Percentiles rank a stretch among this genome's conserved stretches.
Conservation (phyloP, 176 grass and related monocot genomes). For the Pontederia crassipes region DNA sequence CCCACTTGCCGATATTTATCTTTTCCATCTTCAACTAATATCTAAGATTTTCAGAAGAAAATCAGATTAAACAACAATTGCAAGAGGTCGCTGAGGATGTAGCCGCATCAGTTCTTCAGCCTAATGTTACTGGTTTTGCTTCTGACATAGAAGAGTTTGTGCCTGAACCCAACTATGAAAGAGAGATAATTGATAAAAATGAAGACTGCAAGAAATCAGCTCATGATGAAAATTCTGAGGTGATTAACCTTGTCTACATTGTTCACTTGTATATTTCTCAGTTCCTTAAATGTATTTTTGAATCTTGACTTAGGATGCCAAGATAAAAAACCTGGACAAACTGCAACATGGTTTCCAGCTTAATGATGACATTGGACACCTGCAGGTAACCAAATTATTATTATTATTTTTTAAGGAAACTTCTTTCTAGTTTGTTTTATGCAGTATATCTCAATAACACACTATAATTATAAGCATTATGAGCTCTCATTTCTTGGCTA, state of each 20-base stretch:
- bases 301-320: conserved; percentile 34
- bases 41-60: conserved; percentile 48
- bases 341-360: conserved; percentile 36
- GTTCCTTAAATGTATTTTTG: not conserved
- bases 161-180: conserved; percentile 12
- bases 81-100: conserved; percentile 88
- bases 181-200: conserved; percentile 25
- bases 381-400: conserved; percentile 39
- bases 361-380: conserved; percentile 45
- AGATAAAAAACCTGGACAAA: conserved; percentile 45
- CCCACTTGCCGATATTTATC: not conserved
- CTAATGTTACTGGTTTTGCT: conserved; percentile 28
- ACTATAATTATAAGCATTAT: not conserved
- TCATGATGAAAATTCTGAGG: conserved; percentile 61
- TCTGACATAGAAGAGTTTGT: not conserved
- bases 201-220: conserved; percentile 17
- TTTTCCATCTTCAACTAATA: not conserved
- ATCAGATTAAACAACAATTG: conserved; percentile 54
- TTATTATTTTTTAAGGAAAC: conserved; percentile 1
- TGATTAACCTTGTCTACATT: conserved; percentile 16
- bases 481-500: not conserved
- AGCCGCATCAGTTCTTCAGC: conserved; percentile 69
- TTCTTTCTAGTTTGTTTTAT: conserved; percentile 3
- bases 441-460: not conserved
- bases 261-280: conserved; percentile 11